phyloP scores from a whole-genome alignment of 768 basidiomycete genomes.

The Leccinum rimulosum region DNA sequence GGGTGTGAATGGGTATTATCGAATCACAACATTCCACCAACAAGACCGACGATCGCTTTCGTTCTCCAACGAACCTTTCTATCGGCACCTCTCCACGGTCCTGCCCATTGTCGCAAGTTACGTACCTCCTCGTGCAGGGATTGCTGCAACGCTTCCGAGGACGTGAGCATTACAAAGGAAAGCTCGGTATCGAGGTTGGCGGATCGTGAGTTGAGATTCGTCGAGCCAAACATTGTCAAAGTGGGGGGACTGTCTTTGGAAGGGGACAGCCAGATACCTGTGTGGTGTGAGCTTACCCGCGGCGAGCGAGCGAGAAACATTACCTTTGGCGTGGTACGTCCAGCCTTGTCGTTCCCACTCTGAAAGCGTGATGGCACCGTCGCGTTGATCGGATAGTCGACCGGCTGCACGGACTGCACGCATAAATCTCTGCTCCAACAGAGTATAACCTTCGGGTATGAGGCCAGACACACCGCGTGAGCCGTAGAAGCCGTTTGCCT shows the following conservation, averaged over 20 bases:
- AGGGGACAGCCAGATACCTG: conserved; percentile 86
- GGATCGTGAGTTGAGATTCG: conserved; percentile 91
- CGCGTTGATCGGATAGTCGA: conserved; percentile 28
- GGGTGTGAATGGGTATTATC: not conserved
- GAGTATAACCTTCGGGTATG: conserved; percentile 94
- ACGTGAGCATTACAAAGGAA: conserved; percentile 79
- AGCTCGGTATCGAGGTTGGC: conserved; percentile 89
- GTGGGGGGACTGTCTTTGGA: conserved; percentile 48
- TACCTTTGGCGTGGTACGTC: conserved; percentile 99
- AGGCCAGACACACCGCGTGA: conserved; percentile 87
- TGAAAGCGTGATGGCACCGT: conserved; percentile 59
- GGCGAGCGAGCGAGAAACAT: not conserved
- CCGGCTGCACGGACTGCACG: conserved; percentile 51
- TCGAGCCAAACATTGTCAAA: conserved; percentile 89
- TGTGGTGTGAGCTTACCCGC: not conserved
- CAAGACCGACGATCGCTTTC: conserved; percentile 57
- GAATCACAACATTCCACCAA: conserved; percentile 66
- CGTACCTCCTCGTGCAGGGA: conserved; percentile 54
- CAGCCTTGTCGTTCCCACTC: conserved; percentile 91
- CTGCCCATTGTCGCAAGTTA: conserved; percentile 47
- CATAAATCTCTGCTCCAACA: conserved; percentile 85
- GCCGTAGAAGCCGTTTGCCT: conserved; percentile 97
- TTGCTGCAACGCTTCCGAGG: conserved; percentile 48
- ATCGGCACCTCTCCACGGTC: conserved; percentile 57
- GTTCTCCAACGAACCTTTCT: conserved; percentile 64